Base-by-base conservation (phyloP, 202 grass and related monocot species). In the Setaria italica region DNA sequence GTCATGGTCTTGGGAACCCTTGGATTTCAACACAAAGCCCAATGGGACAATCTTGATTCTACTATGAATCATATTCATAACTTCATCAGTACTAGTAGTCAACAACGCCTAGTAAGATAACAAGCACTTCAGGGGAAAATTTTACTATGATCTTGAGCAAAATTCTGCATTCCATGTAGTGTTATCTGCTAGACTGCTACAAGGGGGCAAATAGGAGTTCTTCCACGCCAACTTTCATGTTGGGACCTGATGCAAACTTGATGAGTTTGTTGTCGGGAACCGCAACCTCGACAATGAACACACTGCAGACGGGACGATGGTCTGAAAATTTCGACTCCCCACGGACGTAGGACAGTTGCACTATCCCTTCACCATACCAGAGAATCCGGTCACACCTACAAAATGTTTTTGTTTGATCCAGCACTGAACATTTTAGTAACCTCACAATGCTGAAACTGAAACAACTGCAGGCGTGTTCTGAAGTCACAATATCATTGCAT, bases 291-390 rank as follows among this genome's bases (percentile, higher is more conserved):
- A 94, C 82, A 14, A 86, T 91, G 62, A 97, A 94, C 60, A 68
- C 85, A 1, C 84, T 76, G 74, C 92, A 97, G 25, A 94, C 92
- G 0, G 92, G 92, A 3, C 92, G 92, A 25, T 97, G 95, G 82
- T 97, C 95, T 20, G 95, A 97, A 37, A 97, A 97, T 78, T 81
- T 94, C 0, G 92, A 92, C 67, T 97, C 92, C 82, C 95, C 92
- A 35, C 92, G 87, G 35, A 92, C 78, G 82, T 94, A 97, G 12
- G 88, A 94, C 50, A 91, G 62, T 72, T 97, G 95, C 54, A 78
- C 85, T 62, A 93, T 97, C 21, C 95, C 95, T 3, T 97, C 87
- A 25, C 95, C 95, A 42, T 59, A 78, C 92, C 95, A 97, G 8
- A 97, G 67, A 68, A 97, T 97, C 66, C 92, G 46, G 80, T 97